Evolutionary conservation across 2,329 filamentous ascomycete species (phyloP), one percentile per base, ranked within the genome.

Genomic region (Stachybotrys chartarum): DNA sequence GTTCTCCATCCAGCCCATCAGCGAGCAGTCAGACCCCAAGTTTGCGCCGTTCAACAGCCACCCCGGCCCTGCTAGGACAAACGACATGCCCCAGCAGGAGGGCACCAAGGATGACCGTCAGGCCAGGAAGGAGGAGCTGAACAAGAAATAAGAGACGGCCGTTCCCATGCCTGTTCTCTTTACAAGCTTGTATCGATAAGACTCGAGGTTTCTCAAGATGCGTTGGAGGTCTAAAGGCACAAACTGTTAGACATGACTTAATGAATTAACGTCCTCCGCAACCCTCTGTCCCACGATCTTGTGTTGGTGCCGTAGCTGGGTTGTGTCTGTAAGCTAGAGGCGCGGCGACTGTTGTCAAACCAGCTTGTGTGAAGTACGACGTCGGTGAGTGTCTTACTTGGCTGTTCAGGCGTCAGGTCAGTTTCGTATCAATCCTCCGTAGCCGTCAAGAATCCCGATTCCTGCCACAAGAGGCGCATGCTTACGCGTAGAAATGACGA

Each of bases 61-160:
- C 53, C 83, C 82, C 12, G 84, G 84, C 39, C 84, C 84, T 16
- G 83, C 73, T 31, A 63, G 84, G 30, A 74, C 80, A 17, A 70
- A 82, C 59, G 74, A 78, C 57, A 78, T 84, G 72, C 77, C 77
- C 16, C 70, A 71, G 39, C 67, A 79, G 52, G 82, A 86, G 72
- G 84, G 82, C 16, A 83, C 80, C 56, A 87, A 86, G 71, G 86
- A 88, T 68, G 87, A 90, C 64, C 80, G 86, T 54, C 75, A 79
- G 64, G 83, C 80, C 12, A 85, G 82, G 68, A 84, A 83, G 58
- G 75, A 84, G 67, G 82, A 82, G 64, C 63, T 90, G 69, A 90
- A 90, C 76, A 83, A 87, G 66, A 65, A 66, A 58, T 55, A 54
- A 14, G 14, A 42, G 8, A 47, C 7, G 45, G 45, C 45, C 11